Base-by-base conservation (phyloP, 768 basidiomycete genomes). In the Hericium rajendrae region DNA sequence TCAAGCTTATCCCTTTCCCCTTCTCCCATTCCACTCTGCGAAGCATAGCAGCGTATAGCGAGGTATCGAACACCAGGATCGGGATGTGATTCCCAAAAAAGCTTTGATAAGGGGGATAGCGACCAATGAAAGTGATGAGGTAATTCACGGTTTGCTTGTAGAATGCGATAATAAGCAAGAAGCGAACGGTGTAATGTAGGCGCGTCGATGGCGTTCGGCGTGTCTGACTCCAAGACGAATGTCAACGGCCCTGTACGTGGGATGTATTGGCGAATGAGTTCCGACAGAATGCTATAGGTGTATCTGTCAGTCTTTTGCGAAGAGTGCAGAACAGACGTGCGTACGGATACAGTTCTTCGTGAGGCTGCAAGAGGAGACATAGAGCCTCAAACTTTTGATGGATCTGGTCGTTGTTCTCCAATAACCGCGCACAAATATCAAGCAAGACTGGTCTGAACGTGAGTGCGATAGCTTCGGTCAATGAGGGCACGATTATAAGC, bases 351-450 rank as follows among this genome's bases (percentile, higher is more conserved):
- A 89, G 70, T 67, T 90, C 86, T 65, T 82, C 79, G 61, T 88
- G 84, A 37, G 78, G 73, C 73, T 87, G 84, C 26, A 89, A 64
- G 55, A 91, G 70, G 57, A 80, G 69, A 63, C 78, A 82, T n/a
- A 88, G 70, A 3, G 85, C 84, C 50, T 77, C 72, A 50, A 84
- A 70, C 63, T 79, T 76, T 40, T 79, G 77, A 55, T 81, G 77
- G 22, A 73, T 62, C 58, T 76, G 71, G 43, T 77, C 70, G 39
- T 74, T 64, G 18, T 75, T 72, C n/a, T 85, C 73, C 43, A 94
- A 67, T 92, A 91, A 97, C 64, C 88, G 72, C 3, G 88, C 88
- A 64, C 85, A 85, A 24, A 98, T 71, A 69, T 95, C 89, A 26
- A 87, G 64, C 40, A 92, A 68, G 54, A 97, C 70, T 3, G 94